Base-by-base conservation (phyloP, 164 flowering plant genomes). In the Liriodendron chinense region DNA sequence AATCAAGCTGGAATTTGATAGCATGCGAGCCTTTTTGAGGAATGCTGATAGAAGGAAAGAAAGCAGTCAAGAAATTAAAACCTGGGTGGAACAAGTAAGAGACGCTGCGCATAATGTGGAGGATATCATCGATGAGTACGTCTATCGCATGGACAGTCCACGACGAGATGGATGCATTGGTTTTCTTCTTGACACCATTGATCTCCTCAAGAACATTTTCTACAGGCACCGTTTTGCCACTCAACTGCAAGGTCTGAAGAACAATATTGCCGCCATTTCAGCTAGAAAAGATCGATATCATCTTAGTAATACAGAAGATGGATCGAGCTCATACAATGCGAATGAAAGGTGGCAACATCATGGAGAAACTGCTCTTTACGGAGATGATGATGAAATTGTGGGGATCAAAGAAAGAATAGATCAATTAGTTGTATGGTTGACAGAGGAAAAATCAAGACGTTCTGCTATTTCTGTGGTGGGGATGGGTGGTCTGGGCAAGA, bases 401-500 rank as follows among this genome's bases (percentile, higher is more conserved):
- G 91, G 91, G 1, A 80, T 88, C 67, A 85, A 82, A 2, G 78
- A 76, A 21, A 49, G 68, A 43, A 80, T 9, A 68, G 75, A 74
- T 18, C 26, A 28, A 34, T 34, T 88, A 34, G 21, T 79, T 0
- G 28, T 65, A 14, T 80, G 81, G 92, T 72, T 87, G 25, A 43
- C 50, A 9, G 84, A 77, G 3, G 87, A 64, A 7, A 86, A 85
- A 28, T 71, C 77, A 7, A 70, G 78, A 2, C 73, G 78, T 10
- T 77, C 67, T 6, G 74, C 84, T n/a, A 69, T 85, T 34, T 82
- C 90, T 16, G 73, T 89, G 50, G 78, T 82, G 16, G 93, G 93
- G 5, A 85, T 85, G 89, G 89, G 88, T 1, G 92, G 92, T 7
- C 66, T 80, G 0, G 92, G 90, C 1, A 89, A 89, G 79, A 89